Evolutionary conservation across 179 eudicot genomes (phyloP), one percentile per base, ranked within the genome.

Genomic region (Silene coronaria): DNA sequence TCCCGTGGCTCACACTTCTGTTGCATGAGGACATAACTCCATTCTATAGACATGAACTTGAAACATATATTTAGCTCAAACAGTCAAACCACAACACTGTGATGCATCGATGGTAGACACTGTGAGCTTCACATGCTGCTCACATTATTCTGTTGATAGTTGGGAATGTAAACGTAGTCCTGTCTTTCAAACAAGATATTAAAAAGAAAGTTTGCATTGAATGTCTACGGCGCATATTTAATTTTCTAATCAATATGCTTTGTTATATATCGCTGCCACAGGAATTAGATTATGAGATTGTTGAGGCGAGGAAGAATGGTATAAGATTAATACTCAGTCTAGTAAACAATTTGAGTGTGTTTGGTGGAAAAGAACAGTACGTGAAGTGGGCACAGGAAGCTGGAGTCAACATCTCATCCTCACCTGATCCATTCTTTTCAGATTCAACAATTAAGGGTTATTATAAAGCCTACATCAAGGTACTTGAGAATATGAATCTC

Each of bases 321-420:
- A 77, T 88, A 53, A 63, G 87, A 58, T 68, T 88, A 27, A 85
- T 88, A 45, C 88, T 88, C n/a, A 85, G 88, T 68, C 80, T 88
- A 53, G 91, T 87, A 21, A 88, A 88, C 79, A 88, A 88, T 80
- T 78, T 87, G 74, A 80, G 81, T 62, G 90, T 86, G 26, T 88
- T 80, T 82, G 91, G 91, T 70, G 91, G 91, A n/a, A 87, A 86
- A 70, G 81, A 82, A 34, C 89, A 88, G 72, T 88, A 88, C 58
- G 79, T 88, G 30, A 79, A 72, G 78, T 88, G 89, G 91, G 88
- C 91, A 67, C 75, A 73, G 38, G 88, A 88, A 61, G 83, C 74
- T 24, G 89, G 88, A 58, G 59, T 76, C 67, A 81, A 85, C 68
- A 78, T 82, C 59, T 77, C 87, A 75, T 76, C 85, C 13, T 78